These are phyloP conservation scores for Fusarium fracticaudum DNA, from an alignment of 2,329 filamentous ascomycete species.

Conservation along the genomic window DNA sequence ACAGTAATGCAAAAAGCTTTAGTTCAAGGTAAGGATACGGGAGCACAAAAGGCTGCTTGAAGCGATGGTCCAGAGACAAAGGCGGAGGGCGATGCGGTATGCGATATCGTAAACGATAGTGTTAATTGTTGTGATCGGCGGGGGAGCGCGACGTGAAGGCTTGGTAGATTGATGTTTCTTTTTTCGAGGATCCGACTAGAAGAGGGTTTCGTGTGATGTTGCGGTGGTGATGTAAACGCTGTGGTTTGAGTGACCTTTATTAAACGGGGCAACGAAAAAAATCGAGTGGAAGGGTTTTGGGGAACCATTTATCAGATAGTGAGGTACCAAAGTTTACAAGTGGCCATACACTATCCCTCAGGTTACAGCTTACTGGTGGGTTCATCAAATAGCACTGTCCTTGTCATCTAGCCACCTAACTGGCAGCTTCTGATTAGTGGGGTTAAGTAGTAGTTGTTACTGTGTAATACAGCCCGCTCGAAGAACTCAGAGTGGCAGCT, in stretches of 20 bases:
- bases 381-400: slow-evolving; percentile 24
- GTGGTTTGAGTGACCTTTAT: slow-evolving; percentile 37
- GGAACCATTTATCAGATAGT: slow-evolving; percentile 46
- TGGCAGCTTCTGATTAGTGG: slow-evolving; percentile 31
- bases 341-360: slow-evolving; percentile 6
- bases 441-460: slow-evolving; percentile 7
- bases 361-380: slow-evolving; percentile 15
- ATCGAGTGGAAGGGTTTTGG: slow-evolving; percentile 44
- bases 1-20: slow-evolving; percentile 28
- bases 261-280: slow-evolving; percentile 46
- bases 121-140: slow-evolving; percentile 31
- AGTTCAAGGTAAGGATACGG: slow-evolving; percentile 29
- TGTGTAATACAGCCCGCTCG: not conserved
- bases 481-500: slow-evolving; percentile 3
- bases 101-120: slow-evolving; percentile 35
- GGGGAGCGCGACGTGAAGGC: slow-evolving; percentile 31
- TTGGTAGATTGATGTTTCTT: slow-evolving; percentile 17
- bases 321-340: slow-evolving; percentile 29
- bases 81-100: slow-evolving; percentile 29
- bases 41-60: slow-evolving; percentile 39
- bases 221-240: slow-evolving; percentile 44
- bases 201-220: slow-evolving; percentile 42
- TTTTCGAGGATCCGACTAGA: slow-evolving; percentile 26
- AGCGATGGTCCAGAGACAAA: slow-evolving; percentile 33
- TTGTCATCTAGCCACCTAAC: slow-evolving; percentile 18